phyloP scores from a whole-genome alignment of 495 filamentous ascomycete species.

The Penicillium samsonianum region DNA sequence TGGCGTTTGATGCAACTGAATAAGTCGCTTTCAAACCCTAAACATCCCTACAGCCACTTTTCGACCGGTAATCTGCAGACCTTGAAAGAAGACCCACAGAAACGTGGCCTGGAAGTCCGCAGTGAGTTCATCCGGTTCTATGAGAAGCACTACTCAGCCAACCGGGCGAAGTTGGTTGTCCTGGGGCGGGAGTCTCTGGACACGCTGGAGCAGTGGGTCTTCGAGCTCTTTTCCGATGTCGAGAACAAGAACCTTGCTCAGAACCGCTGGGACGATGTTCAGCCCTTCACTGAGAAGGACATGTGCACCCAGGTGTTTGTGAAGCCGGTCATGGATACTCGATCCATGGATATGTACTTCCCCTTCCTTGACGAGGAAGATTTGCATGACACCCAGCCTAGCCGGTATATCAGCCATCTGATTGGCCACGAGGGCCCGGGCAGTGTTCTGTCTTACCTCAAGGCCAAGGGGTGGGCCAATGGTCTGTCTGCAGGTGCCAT shows the following conservation, averaged over 20 bases:
- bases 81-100: constrained; percentile 79
- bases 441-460: constrained; percentile 93
- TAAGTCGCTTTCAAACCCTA: constrained; percentile 85
- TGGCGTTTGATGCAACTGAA: constrained; percentile 93
- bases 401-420: constrained; percentile 87
- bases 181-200: constrained; percentile 88
- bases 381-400: constrained; percentile 79
- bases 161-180: constrained; percentile 92
- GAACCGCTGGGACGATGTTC: constrained; percentile 77
- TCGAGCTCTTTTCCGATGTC: constrained; percentile 80
- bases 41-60: constrained; percentile 94
- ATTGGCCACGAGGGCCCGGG: constrained; percentile 97
- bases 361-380: constrained; percentile 87
- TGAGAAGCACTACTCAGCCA: constrained; percentile 88
- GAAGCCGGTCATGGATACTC: constrained; percentile 93
- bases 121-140: constrained; percentile 96
- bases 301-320: constrained; percentile 84
- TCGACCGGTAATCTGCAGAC: constrained; percentile 92
- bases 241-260: constrained; percentile 81
- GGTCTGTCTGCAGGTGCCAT: constrained; percentile 76
- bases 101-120: constrained; percentile 81
- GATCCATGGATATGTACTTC: constrained; percentile 82
- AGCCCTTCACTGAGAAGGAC: constrained; percentile 66
- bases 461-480: constrained; percentile 95
- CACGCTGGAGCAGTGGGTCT: constrained; percentile 83